Evolutionary conservation across 257 asterid genomes (phyloP).

Genomic region (Petunia axillaris): DNA sequence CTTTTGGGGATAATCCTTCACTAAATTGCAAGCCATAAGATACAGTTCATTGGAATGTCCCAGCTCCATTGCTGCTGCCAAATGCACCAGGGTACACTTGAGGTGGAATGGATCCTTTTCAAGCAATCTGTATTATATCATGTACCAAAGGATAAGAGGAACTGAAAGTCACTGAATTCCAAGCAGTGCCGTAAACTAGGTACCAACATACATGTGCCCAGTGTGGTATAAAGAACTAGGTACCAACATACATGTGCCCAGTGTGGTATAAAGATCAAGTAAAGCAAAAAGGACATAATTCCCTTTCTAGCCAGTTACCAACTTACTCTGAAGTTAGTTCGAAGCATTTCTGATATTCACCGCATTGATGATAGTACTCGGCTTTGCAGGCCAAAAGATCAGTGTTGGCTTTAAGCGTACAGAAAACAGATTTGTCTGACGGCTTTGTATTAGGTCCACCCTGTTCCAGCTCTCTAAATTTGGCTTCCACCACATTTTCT

Average conservation of each 20-base stretch:
- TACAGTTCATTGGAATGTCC: constrained; percentile 97
- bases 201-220: constrained; percentile 4
- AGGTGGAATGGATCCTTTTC: constrained; percentile 99
- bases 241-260: constrained; percentile 6
- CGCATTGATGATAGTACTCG: constrained; percentile 94
- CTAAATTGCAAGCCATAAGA: constrained; percentile 98
- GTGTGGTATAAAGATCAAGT: neutral
- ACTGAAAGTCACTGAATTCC: neutral
- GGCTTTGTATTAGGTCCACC: constrained; percentile 52
- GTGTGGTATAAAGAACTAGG: neutral
- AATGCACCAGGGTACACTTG: constrained; percentile 89
- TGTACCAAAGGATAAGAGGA: constrained; percentile 31
- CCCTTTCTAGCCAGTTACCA: constrained; percentile 30
- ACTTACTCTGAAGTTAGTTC: constrained; percentile 87
- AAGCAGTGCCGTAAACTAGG: constrained; percentile 1
- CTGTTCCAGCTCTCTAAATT: constrained; percentile 84
- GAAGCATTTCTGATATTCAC: constrained; percentile 95
- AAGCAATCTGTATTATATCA: constrained; percentile 72
- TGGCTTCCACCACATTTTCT: constrained; percentile 80
- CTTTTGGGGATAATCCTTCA: constrained; percentile 98
- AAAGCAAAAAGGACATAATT: constrained; percentile 15
- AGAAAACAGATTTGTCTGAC: constrained; percentile 60
- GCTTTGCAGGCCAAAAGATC: constrained; percentile 99
- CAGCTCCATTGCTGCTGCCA: constrained; percentile 99
- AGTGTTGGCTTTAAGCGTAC: constrained; percentile 76